Base-by-base conservation (phyloP, 2,329 filamentous ascomycete species). In the Ophiocordyceps sinensis region DNA sequence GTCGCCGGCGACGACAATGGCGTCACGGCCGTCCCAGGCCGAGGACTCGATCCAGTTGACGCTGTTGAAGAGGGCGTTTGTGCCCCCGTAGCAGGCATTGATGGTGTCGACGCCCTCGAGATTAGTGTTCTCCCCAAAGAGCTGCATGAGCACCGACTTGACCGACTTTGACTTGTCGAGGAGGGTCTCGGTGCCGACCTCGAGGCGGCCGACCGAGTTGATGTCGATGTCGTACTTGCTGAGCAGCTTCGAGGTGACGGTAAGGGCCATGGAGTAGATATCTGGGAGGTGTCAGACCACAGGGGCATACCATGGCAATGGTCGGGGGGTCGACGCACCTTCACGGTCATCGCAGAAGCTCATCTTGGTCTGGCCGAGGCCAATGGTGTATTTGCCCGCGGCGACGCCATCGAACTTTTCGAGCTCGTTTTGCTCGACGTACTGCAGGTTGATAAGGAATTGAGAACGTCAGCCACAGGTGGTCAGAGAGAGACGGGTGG, bases 81-180 rank as follows among this genome's bases (percentile, higher is more conserved):
- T 89, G 50, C 84, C 84, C 54, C 84, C 84, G 63, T 89, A 89
- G 73, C 84, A 89, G 49, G 84, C 84, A 59, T 89, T 89, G 61
- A 88, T 64, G 43, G 79, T 86, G 65, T 89, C 84, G 40, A 88
- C 74, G 61, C 84, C 84, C 68, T 89, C 84, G 45, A 89, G 69
- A 67, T 83, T 87, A 67, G 78, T 82, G 70, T 89, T 89, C 53
- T 83, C 80, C 57, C 79, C 75, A 53, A 89, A 87, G 37, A 89
- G 72, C 70, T 88, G 84, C 84, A 89, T 89, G 49, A 89, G 68
- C 47, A 89, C 82, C 28, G 82, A 82, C 75, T 89, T 89, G 68
- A 88, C 84, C 37, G 84, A 88, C 73, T 89, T 89, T 60, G 84
- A 88, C 71, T 89, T 89, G 74, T 89, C 84, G 56, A 89, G 70